These are phyloP conservation scores for Copromyces sp. DNA, from an alignment of 495 filamentous ascomycete genomes.

Conservation along the genomic window DNA sequence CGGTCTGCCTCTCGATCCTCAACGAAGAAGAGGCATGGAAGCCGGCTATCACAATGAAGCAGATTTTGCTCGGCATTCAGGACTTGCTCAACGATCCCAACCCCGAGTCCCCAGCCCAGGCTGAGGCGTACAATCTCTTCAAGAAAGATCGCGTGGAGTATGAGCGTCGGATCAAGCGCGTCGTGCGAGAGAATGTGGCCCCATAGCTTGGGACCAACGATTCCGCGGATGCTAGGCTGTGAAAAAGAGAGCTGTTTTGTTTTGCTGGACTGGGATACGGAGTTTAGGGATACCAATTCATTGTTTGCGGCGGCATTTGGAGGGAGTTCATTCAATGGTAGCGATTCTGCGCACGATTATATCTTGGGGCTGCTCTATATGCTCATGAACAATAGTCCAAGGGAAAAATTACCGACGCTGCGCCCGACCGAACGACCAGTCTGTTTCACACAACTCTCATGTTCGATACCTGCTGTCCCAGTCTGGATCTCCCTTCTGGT, in stretches of 20 bases:
- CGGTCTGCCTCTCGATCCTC: constrained; percentile 92
- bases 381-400: neutral
- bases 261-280: constrained; percentile 1
- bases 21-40: constrained; percentile 99
- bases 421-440: neutral
- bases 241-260: constrained; percentile 1
- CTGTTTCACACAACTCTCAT: neutral
- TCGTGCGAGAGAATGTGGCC: constrained; percentile 79
- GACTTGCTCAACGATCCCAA: constrained; percentile 94
- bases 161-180: constrained; percentile 72
- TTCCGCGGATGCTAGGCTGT: constrained; percentile 4
- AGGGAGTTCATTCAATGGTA: neutral
- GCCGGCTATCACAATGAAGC: constrained; percentile 95
- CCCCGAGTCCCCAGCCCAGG: constrained; percentile 92
- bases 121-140: constrained; percentile 94
- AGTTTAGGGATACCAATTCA: constrained; percentile 7
- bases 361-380: neutral
- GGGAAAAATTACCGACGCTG: neutral
- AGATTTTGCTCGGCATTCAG: constrained; percentile 92
- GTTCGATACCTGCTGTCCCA: neutral
- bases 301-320: neutral
- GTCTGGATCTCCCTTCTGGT: neutral
- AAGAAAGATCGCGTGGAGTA: constrained; percentile 85
- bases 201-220: constrained; percentile 14
- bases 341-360: neutral